Evolutionary conservation across 1,284 basidiomycete genomes (phyloP), one percentile per base, ranked within the genome.

Genomic region (Sporisorium graminicola): DNA sequence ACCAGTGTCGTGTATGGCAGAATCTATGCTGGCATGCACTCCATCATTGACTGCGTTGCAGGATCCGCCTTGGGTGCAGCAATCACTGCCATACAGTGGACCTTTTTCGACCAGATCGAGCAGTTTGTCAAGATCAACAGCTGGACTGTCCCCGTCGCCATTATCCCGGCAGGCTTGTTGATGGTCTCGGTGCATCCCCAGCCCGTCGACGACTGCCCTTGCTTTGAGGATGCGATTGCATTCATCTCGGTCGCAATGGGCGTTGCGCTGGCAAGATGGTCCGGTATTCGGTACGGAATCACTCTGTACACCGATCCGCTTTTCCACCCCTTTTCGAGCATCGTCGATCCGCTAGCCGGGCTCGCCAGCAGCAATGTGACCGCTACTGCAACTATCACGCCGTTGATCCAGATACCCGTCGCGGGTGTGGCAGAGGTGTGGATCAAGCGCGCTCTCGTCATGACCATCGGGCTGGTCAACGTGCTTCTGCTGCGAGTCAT

Each of bases 141-240:
- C 40, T 81, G 69, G 67, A 40, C 78, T 89, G 93, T 94, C 6
- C 94, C 95, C 1, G 76, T 90, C 7, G 88, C 91, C 22, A 86
- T 91, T 31, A 88, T 94, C 14, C 90, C 91, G 0, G 78, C 92
- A 14, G 85, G 90, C 58, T 87, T 95, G 10, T 87, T 93, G 2
- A 87, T 93, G 47, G 92, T 97, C 6, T 92, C 83, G 89, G 92
- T 87, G 73, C 95, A 98, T 84, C 95, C 95, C 0, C 92, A 95
- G 81, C 87, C 87, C 6, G 79, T 97, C 1, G 95, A 98, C 69
- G 94, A 97, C 82, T 98, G 96, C 82, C 97, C 96, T 0, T 98
- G 96, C 86, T 99, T 98, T 86, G 96, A 98, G 86, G 96, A 99
- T 82, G 94, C 95, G 5, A 96, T 98, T 60, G 95, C 96, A 0